Conservation (phyloP, 2,329 filamentous ascomycete genomes). For the Zasmidium cellare region DNA sequence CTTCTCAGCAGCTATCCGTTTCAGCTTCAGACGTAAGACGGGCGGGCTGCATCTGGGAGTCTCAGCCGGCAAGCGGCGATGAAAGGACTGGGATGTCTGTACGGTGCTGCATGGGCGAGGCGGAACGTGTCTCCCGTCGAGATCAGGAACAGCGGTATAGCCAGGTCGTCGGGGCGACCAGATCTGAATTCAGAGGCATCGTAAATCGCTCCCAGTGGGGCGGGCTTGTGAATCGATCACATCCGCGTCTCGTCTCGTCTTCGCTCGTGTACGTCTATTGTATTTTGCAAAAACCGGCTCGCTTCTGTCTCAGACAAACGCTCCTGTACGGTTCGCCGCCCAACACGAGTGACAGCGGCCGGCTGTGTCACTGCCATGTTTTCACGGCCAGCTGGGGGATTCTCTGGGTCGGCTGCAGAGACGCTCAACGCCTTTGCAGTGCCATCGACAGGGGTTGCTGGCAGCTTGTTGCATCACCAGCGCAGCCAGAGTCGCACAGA, state of each 20-base stretch:
- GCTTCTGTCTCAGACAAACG: neutral
- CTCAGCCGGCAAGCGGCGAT: slow-evolving; percentile 8
- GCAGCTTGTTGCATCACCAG: neutral
- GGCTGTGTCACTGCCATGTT: neutral
- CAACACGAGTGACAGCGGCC: slow-evolving; percentile 1
- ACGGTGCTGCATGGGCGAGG: neutral
- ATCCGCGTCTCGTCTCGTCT: neutral
- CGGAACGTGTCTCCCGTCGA: neutral
- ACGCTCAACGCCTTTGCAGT: slow-evolving; percentile 1
- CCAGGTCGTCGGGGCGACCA: slow-evolving; percentile 18
- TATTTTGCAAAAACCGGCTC: neutral
- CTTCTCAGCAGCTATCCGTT: slow-evolving; percentile 9
- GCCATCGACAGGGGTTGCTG: slow-evolving; percentile 1
- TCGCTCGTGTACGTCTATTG: neutral
- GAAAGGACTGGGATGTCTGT: neutral
- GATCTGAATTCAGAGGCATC: slow-evolving; percentile 5
- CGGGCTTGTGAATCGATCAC: too few relatives aligned
- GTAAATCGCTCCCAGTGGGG: neutral
- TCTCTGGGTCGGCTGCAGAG: slow-evolving; percentile 3
- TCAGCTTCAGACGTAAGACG: slow-evolving; percentile 15
- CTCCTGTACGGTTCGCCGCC: neutral
- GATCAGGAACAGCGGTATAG: slow-evolving; percentile 12
- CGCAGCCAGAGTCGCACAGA: slow-evolving; percentile 8
- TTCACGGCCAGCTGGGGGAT: neutral
- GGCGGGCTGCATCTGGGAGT: slow-evolving; percentile 15